Evolutionary conservation across 2,329 filamentous ascomycete genomes (phyloP), one percentile per base, ranked within the genome.

Genomic region (Fusarium sororula): DNA sequence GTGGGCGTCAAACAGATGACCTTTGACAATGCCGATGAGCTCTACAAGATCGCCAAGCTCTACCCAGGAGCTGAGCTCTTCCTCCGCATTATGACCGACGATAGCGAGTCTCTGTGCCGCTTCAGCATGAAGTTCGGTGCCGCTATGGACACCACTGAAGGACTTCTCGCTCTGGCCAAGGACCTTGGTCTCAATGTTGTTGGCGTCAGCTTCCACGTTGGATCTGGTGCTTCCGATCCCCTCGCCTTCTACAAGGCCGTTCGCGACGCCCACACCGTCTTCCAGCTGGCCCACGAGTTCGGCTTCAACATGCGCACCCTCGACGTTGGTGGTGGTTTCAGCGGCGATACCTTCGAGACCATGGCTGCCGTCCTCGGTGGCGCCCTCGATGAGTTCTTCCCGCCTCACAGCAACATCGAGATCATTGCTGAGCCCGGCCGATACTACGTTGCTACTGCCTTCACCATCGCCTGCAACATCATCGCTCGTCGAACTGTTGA

Each of bases 91-190:
- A 88, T 95, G 81, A 99, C 96, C 69, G 96, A 99, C 81, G 96
- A 99, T 83, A 97, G 95, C 51, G 94, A 94, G 71, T 97, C 94
- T 83, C 85, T 98, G 78, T 98, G 96, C 87, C 94, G 94, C 57
- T 88, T 99, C 77, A 98, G 96, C 87, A 92, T 98, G 87, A 99
- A 99, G 86, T 99, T 98, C 78, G 96, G 96, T 60, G 96, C 96
- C 39, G 92, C 94, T 68, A 89, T 98, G 86, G 94, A 97, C 79
- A 90, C 91, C 66, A 95, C 94, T 15, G 88, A 91, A 63, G 88
- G 90, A 69, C 91, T 99, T 55, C 89, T 99, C 57, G 87, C 90
- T 72, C 86, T 97, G 32, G 96, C 96, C 18, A 93, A 92, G 83
- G 87, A 94, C 67, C 88, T 99, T 37, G 92, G 92, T 24, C 91